Evolutionary conservation across 176 grass and related monocot genomes (phyloP).

Genomic region (Oropetium thomaeum): DNA sequence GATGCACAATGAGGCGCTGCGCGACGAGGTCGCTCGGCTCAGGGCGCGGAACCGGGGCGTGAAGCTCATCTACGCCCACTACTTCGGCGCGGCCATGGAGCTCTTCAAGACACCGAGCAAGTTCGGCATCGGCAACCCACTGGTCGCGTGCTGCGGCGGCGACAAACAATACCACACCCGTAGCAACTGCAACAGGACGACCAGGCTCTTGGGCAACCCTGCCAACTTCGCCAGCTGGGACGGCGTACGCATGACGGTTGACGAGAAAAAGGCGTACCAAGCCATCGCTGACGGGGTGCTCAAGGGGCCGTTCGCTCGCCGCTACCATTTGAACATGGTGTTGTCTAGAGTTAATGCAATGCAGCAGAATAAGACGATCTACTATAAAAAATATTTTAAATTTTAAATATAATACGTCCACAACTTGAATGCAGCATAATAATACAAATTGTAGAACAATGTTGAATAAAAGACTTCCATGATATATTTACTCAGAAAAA

Average conservation of each 20-base stretch:
- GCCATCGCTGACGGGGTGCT: conserved; percentile 41
- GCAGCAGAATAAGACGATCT: too few relatives aligned
- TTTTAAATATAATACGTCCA: too few relatives aligned
- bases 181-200: not conserved
- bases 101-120: conserved; percentile 3
- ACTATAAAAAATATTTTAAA: too few relatives aligned
- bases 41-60: conserved; percentile 4
- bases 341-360: too few relatives aligned
- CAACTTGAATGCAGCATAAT: too few relatives aligned
- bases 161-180: conserved; percentile 7
- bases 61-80: conserved; percentile 55
- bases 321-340: too few relatives aligned
- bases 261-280: conserved; percentile 39
- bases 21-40: not conserved
- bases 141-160: conserved; percentile 44
- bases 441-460: too few relatives aligned
- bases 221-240: conserved; percentile 48
- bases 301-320: conserved; percentile 34
- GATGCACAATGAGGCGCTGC: conserved; percentile 37
- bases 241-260: conserved; percentile 52
- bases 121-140: conserved; percentile 21
- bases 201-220: conserved; percentile 30
- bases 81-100: conserved; percentile 43
- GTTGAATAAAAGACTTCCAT: too few relatives aligned
- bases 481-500: too few relatives aligned